A percentile compares a stretch with the other conserved stretches of the same genome.
These are phyloP conservation scores for Suzukiozyma palmioleophila DNA, from an alignment of 1,139 yeast species.

Conservation along the genomic window DNA sequence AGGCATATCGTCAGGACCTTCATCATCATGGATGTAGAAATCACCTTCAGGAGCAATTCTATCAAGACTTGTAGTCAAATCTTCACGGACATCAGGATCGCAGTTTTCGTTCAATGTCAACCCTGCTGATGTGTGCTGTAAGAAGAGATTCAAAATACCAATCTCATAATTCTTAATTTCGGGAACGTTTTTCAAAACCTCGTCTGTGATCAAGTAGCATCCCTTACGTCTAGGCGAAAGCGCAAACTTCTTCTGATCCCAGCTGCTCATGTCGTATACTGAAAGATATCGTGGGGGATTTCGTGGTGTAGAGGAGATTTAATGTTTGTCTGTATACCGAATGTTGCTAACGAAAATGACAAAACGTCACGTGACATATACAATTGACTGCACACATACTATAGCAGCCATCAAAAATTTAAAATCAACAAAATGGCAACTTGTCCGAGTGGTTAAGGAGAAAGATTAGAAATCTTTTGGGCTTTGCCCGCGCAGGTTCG, in stretches of 20 bases:
- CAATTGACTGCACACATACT: too few species aligned
- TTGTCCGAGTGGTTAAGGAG: slow-evolving; percentile 59
- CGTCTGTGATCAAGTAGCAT: slow-evolving; percentile 67
- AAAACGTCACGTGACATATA: too few species aligned
- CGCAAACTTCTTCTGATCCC: slow-evolving; percentile 57
- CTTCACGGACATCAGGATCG: slow-evolving; percentile 72
- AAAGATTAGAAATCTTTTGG: slow-evolving; percentile 56
- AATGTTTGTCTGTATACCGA: too few species aligned
- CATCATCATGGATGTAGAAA: slow-evolving; percentile 61
- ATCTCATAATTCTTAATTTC: slow-evolving; percentile 55
- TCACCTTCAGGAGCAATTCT: slow-evolving; percentile 69
- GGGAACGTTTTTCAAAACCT: slow-evolving; percentile 52
- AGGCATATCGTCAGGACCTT: slow-evolving; percentile 82
- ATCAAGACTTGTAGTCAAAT: slow-evolving; percentile 60
- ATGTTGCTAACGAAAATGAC: too few species aligned
- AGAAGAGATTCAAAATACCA: slow-evolving; percentile 62
- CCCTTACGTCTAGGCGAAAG: slow-evolving; percentile 62
- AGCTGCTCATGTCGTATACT: slow-evolving; percentile 15
- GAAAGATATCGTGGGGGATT: too few species aligned
- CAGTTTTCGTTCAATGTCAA: slow-evolving; percentile 73
- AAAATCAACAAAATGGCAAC: slow-evolving; percentile 27
- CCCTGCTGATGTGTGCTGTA: slow-evolving; percentile 79
- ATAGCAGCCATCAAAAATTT: too few species aligned
- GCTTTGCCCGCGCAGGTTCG: slow-evolving; percentile 61
- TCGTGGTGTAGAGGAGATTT: too few species aligned